Base-by-base conservation (phyloP, 2,329 filamentous ascomycete species). In the Botryosphaeria agaves region DNA sequence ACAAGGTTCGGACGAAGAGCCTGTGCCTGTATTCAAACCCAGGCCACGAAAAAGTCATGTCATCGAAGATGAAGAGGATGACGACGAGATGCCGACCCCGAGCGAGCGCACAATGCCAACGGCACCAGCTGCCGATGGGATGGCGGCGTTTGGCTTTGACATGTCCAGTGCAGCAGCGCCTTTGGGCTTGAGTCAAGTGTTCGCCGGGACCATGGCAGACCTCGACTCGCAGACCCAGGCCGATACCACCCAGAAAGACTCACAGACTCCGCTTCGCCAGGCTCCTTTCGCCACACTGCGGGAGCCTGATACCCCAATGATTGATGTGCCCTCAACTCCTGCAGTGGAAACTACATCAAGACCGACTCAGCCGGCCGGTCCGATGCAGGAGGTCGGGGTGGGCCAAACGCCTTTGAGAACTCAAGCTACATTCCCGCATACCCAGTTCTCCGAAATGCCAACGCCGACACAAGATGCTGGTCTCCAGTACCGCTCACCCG, bases 141-240 rank as follows among this genome's bases (percentile, higher is more conserved):
- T 50, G 37, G 52, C 52, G 7, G 53, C 50, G 5, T 57, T 57
- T 36, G 44, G 56, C 40, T 48, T 61, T 44, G 34, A 48, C 5
- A 43, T 44, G 5, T 29, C 34, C n/a, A 30, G 26, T 18, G 36
- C 40, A 27, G 46, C 51, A 24, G 43, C 55, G 30, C 53, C 61
- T 5, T 50, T 92, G 25, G 79, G 82, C 7, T 63, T 93, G 26
- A 91, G 83, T 0, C 85, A 93, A 44, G 87, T 89, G 37, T 94
- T 93, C 47, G 80, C 79, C 4, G 82, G 82, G 8, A 93, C 84
- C 1, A 78, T 94, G 72, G 83, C 80, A 28, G 72, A 69, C 21
- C 59, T 62, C 35, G 55, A 64, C 29, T 48, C 49, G 3, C 51
- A 44, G 5, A 39, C 43, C 61, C 48, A 52, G 11, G 47, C 41